Percentiles rank a stretch among this genome's conserved stretches.
Evolutionary conservation across 2,329 filamentous ascomycete genomes (phyloP).

Genomic region (Geoglossum cookeanum): DNA sequence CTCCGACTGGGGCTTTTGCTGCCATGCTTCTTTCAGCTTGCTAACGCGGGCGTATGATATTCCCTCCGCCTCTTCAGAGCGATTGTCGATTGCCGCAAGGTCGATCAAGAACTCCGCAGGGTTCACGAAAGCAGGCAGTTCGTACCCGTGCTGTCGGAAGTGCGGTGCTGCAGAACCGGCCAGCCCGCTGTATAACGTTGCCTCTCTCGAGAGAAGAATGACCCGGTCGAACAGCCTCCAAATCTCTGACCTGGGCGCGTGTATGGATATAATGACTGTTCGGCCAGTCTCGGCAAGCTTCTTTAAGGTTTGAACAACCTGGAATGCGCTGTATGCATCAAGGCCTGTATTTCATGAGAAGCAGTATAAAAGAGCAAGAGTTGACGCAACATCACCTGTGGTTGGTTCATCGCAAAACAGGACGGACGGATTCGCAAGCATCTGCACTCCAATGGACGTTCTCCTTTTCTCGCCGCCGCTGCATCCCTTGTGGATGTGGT

Average conservation of each 20-base stretch:
- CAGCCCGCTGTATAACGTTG: slow-evolving; percentile 47
- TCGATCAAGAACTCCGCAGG: slow-evolving; percentile 63
- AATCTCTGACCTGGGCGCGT: slow-evolving; percentile 62
- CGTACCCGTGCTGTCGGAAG: slow-evolving; percentile 41
- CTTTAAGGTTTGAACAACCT: slow-evolving; percentile 52
- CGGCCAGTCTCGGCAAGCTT: slow-evolving; percentile 45
- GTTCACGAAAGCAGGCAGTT: slow-evolving; percentile 53
- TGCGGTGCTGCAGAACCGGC: slow-evolving; percentile 39
- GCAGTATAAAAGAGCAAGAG: not conserved
- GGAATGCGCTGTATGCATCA: slow-evolving; percentile 58
- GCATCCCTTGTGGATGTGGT: slow-evolving; percentile 51
- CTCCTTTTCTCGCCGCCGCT: slow-evolving; percentile 63
- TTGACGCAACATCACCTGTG: slow-evolving; percentile 28
- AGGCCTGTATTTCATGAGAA: slow-evolving; percentile 18
- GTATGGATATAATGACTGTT: slow-evolving; percentile 41
- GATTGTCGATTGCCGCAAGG: slow-evolving; percentile 53
- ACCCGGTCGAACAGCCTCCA: slow-evolving; percentile 60
- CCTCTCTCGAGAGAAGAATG: slow-evolving; percentile 46
- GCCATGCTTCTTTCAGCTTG: slow-evolving; percentile 35
- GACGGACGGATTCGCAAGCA: slow-evolving; percentile 60
- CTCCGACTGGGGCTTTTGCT: slow-evolving; percentile 21
- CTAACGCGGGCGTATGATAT: slow-evolving; percentile 40
- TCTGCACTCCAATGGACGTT: slow-evolving; percentile 58
- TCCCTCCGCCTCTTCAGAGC: slow-evolving; percentile 44
- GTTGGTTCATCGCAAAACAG: slow-evolving; percentile 66